phyloP scores from a whole-genome alignment of 2,329 filamentous ascomycete genomes.

The Aspergillus novoparasiticus region DNA sequence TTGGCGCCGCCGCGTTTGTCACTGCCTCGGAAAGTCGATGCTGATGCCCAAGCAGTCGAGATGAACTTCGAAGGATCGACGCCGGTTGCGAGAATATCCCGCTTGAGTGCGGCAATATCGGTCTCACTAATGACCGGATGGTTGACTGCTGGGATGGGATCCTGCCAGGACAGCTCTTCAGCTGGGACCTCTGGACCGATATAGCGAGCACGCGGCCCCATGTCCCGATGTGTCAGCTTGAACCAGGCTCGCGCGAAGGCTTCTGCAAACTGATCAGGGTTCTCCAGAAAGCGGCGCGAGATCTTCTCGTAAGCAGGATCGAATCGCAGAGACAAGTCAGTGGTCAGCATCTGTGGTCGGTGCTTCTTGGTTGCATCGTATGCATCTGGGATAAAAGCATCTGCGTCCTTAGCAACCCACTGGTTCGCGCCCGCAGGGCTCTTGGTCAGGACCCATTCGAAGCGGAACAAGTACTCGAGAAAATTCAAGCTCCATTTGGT shows the following conservation, averaged over 20 bases:
- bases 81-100: constrained; percentile 65
- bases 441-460: constrained; percentile 76
- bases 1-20: constrained; percentile 86
- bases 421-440: constrained; percentile 76
- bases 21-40: constrained; percentile 71
- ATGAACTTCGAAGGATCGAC: constrained; percentile 65
- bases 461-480: constrained; percentile 76
- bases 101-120: constrained; percentile 69
- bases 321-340: constrained; percentile 70
- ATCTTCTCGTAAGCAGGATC: constrained; percentile 78
- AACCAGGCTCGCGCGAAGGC: constrained; percentile 77
- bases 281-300: constrained; percentile 66
- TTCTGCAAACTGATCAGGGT: constrained; percentile 69
- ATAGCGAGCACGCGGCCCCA: constrained; percentile 72
- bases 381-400: constrained; percentile 69
- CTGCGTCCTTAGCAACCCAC: constrained; percentile 72
- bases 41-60: constrained; percentile 68
- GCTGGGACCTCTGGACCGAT: constrained; percentile 73
- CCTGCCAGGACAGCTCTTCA: constrained; percentile 74
- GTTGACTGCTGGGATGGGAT: constrained; percentile 65
- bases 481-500: constrained; percentile 75
- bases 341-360: constrained; percentile 74
- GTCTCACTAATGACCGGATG: constrained; percentile 62
- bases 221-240: constrained; percentile 79
- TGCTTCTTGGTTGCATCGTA: constrained; percentile 72